These are phyloP conservation scores for Macadamia integrifolia DNA, from an alignment of 164 flowering plant species.

Conservation along the genomic window DNA sequence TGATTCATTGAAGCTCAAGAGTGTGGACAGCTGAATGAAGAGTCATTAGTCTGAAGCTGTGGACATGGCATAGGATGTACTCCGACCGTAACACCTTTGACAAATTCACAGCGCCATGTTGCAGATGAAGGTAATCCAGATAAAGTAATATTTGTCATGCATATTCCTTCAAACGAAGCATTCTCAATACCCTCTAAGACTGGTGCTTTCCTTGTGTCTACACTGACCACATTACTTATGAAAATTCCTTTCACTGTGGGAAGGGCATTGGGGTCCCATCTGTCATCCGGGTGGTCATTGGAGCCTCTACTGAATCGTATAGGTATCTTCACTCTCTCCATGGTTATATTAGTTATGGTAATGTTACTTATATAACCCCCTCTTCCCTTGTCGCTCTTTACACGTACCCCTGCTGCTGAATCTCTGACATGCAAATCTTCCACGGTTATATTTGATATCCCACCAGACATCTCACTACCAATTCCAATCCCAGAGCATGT, in stretches of 20 bases:
- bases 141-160: constrained; percentile 63
- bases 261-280: constrained; percentile 81
- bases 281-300: constrained; percentile 86
- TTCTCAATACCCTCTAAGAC: constrained; percentile 53
- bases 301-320: constrained; percentile 91
- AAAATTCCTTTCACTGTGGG: constrained; percentile 67
- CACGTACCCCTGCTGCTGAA: constrained; percentile 89
- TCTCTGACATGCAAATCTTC: constrained; percentile 65
- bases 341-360: constrained; percentile 49
- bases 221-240: constrained; percentile 56
- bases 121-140: constrained; percentile 46
- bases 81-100: constrained; percentile 47
- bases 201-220: constrained; percentile 60
- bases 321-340: constrained; percentile 86
- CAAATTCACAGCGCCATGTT: constrained; percentile 69
- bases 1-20: constrained; percentile 4
- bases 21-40: constrained; percentile 31
- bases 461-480: constrained; percentile 99
- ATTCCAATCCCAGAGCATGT: constrained; percentile 97
- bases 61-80: constrained; percentile 73
- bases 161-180: constrained; percentile 60
- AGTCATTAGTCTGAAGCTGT: constrained; percentile 43
- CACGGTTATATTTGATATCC: constrained; percentile 59
- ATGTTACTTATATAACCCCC: constrained; percentile 84
- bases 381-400: constrained; percentile 85